Base-by-base conservation (phyloP, 768 basidiomycete genomes). In the Pisolithus tinctorius region DNA sequence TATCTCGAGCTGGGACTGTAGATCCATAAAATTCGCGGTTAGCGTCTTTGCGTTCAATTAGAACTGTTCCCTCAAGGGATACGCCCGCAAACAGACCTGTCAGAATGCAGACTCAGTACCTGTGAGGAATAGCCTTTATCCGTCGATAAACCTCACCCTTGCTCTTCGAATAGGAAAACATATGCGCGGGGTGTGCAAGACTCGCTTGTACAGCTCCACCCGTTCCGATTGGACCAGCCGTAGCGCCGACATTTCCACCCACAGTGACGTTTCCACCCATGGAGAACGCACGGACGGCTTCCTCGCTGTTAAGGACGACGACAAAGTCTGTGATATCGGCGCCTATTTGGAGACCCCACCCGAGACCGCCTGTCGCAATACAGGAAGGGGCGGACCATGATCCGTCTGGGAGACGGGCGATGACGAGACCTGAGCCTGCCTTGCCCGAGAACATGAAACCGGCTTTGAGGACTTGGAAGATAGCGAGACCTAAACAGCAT, bases 21-120 rank as follows among this genome's bases (percentile, higher is more conserved):
- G 92, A 93, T 3, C 95, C 95, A 59, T 98, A 97, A 72, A 98
- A 99, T 25, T 93, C 93, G 46, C 86, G 83, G 66, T 98, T 97
- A 47, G 95, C 88, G 65, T 97, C 94, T 68, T 93, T 96, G 59
- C 95, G 80, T 69, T 97, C 94, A 55, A 99, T 88, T 50, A 98
- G 78, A 30, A 79, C 88, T 0, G 95, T 97, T 1, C 96, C 95
- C 69, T 98, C 95, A 45, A 99, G 77, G 1, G 91, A 93, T 46
- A 99, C 65, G 23, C 95, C 95, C 7, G 95, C 95, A 60, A 93
- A 99, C 40, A 99, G 77, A 53, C 95, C 95, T 89, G 59, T 40
- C 26, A 20, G 48, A 23, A 45, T 23, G 48, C 42, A 56, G 41
- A 31, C 34, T 27, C 11, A 26, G 20, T 0, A 20, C 5, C 34